Base-by-base conservation (phyloP, 1,284 basidiomycete species). In the Cronartium quercuum region DNA sequence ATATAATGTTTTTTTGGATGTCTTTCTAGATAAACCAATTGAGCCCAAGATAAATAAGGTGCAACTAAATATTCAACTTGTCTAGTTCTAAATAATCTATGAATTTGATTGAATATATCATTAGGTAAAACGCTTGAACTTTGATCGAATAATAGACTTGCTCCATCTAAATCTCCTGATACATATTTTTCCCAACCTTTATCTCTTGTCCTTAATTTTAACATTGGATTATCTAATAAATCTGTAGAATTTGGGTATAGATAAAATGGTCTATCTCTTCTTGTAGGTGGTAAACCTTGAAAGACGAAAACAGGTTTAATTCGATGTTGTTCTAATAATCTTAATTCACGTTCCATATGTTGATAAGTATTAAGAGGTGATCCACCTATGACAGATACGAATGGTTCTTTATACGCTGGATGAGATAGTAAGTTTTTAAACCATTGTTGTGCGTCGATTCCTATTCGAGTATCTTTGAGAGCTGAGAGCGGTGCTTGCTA, bases 261-360 rank as follows among this genome's bases (percentile, higher is more conserved):
- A 57, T 67, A 66, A 70, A 68, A 68, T 1, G 75, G 78, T 7
- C 73, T 55, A 68, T 75, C 73, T 51, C 73, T 60, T 34, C 66
- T 47, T 13, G 66, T 57, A 35, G 73, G 13, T 87, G 86, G 82
- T 47, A 96, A 84, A 15, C 95, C 95, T 57, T 91, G 88, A 83
- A 98, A 96, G 66, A 99, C 92, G 81, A 98, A 97, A 42, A 99
- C 92, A 35, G 95, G 96, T 82, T 96, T 97, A 85, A 98, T 95
- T 77, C 87, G 89, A 61, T 90, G 85, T 83, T 90, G 90, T 86
- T 97, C 94, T 79, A 98, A 88, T 9, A 87, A 85, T 65, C 94
- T 90, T 65, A 98, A 85, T 85, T 98, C 94, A 42, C 88, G 85
- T 83, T 97, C 94, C 82, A 98, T 94, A 77, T 91, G 89, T 58